Evolutionary conservation across 2,329 filamentous ascomycete species (phyloP).

Genomic region (Xylaria sp.): DNA sequence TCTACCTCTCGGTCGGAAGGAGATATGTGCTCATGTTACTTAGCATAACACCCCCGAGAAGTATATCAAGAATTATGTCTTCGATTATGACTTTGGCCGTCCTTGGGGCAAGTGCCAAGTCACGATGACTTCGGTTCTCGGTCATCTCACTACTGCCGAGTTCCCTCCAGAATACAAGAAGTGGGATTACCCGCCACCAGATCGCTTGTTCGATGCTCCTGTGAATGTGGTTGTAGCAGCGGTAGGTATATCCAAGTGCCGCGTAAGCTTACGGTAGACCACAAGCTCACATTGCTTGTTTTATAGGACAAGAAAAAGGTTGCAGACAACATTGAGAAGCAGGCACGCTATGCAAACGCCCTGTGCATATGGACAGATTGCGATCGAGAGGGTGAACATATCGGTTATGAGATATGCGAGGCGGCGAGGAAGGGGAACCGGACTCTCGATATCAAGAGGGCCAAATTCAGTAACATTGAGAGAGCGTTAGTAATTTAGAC

Average conservation of each 20-base stretch:
- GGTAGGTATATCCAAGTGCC: constrained; percentile 54
- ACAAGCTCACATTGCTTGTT: constrained; percentile 17
- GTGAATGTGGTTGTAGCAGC: constrained; percentile 74
- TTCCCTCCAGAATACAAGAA: constrained; percentile 78
- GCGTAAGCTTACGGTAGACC: background rate
- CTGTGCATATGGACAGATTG: constrained; percentile 99
- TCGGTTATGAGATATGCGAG: constrained; percentile 88
- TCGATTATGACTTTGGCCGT: constrained; percentile 85
- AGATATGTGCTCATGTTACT: constrained; percentile 26
- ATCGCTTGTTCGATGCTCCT: constrained; percentile 81
- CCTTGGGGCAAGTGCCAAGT: constrained; percentile 85
- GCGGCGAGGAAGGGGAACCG: constrained; percentile 80
- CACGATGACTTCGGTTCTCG: constrained; percentile 92
- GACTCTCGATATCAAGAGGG: constrained; percentile 81
- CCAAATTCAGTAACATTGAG: constrained; percentile 96
- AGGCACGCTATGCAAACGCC: constrained; percentile 76
- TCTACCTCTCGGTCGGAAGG: constrained; percentile 28
- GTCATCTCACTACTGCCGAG: constrained; percentile 84
- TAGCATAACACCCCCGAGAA: constrained; percentile 75
- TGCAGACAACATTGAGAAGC: constrained; percentile 83
- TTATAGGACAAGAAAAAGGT: constrained; percentile 79
- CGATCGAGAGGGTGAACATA: constrained; percentile 96
- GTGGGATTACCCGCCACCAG: constrained; percentile 84
- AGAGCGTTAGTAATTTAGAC: constrained; percentile 69
- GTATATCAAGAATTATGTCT: constrained; percentile 94